Percentiles rank a stretch among this genome's conserved stretches.
Conservation (phyloP, 768 basidiomycete genomes). For the Mycena rosella region DNA sequence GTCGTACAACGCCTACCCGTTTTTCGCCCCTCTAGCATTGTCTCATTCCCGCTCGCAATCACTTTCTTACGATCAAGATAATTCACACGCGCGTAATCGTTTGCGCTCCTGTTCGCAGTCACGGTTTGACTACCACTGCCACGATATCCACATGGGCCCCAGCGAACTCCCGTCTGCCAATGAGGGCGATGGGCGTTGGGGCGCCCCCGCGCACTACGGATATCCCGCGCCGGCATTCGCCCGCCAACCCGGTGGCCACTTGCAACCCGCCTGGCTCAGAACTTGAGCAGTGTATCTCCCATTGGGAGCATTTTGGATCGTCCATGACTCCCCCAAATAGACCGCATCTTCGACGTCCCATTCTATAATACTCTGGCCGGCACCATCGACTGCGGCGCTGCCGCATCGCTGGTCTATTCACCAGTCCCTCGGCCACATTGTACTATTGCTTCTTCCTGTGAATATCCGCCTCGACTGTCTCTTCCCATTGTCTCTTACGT, state of each 20-base stretch:
- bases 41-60: conserved; percentile 71
- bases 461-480: conserved; percentile 49
- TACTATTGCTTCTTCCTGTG: conserved; percentile 50
- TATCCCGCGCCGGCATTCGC: conserved; percentile 60
- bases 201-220: conserved; percentile 47
- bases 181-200: conserved; percentile 60
- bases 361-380: conserved; percentile 45
- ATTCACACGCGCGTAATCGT: conserved; percentile 60
- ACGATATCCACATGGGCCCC: conserved; percentile 58
- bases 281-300: conserved; percentile 49
- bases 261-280: conserved; percentile 63
- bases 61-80: conserved; percentile 66
- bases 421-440: conserved; percentile 41
- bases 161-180: conserved; percentile 54
- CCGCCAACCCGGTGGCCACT: conserved; percentile 56
- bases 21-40: conserved; percentile 51
- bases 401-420: conserved; percentile 14
- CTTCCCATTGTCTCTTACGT: conserved; percentile 47
- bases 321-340: conserved; percentile 42
- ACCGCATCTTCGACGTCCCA: conserved; percentile 38
- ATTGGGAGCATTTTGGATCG: conserved; percentile 25
- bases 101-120: conserved; percentile 72
- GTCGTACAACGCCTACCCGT: conserved; percentile 54
- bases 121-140: conserved; percentile 65
- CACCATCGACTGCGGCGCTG: conserved; percentile 41